Evolutionary conservation across 2,329 filamentous ascomycete genomes (phyloP).

Genomic region (Penicillium glabrum): DNA sequence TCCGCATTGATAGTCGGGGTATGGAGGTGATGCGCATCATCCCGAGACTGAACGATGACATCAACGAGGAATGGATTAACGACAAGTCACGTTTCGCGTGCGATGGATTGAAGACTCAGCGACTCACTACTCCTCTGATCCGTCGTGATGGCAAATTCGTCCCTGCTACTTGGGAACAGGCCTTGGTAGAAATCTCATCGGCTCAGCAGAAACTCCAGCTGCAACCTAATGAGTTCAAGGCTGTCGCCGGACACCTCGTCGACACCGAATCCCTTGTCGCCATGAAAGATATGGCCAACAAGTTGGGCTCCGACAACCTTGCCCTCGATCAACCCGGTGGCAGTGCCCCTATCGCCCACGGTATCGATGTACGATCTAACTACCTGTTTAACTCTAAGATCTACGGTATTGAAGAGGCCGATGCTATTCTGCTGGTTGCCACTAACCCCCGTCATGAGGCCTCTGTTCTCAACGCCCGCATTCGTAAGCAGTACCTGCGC

Average conservation of each 20-base stretch:
- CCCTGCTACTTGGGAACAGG: slow-evolving; percentile 93
- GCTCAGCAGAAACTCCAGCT: slow-evolving; percentile 78
- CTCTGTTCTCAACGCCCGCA: slow-evolving; percentile 90
- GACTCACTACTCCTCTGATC: slow-evolving; percentile 87
- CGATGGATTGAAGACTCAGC: slow-evolving; percentile 93
- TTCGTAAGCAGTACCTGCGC: slow-evolving; percentile 95
- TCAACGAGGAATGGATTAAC: slow-evolving; percentile 99
- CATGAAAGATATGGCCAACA: slow-evolving; percentile 96
- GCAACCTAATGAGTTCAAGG: slow-evolving; percentile 93
- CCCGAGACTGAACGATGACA: slow-evolving; percentile 91
- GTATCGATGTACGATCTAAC: slow-evolving; percentile 89
- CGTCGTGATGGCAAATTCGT: slow-evolving; percentile 88
- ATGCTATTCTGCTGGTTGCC: slow-evolving; percentile 86
- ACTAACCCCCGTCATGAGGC: slow-evolving; percentile 96
- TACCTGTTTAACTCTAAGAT: slow-evolving; percentile 97
- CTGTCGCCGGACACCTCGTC: slow-evolving; percentile 83
- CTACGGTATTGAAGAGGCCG: slow-evolving; percentile 88
- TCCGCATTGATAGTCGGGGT: slow-evolving; percentile 88
- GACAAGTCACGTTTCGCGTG: slow-evolving; percentile 97
- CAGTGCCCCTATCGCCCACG: slow-evolving; percentile 81
- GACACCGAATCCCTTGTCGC: slow-evolving; percentile 93
- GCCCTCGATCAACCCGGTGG: slow-evolving; percentile 87
- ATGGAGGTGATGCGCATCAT: slow-evolving; percentile 94
- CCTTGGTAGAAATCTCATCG: slow-evolving; percentile 78
- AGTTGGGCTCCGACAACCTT: slow-evolving; percentile 92